Evolutionary conservation across 202 grass and related monocot species (phyloP).

Genomic region (Brachypodium distachyon): DNA sequence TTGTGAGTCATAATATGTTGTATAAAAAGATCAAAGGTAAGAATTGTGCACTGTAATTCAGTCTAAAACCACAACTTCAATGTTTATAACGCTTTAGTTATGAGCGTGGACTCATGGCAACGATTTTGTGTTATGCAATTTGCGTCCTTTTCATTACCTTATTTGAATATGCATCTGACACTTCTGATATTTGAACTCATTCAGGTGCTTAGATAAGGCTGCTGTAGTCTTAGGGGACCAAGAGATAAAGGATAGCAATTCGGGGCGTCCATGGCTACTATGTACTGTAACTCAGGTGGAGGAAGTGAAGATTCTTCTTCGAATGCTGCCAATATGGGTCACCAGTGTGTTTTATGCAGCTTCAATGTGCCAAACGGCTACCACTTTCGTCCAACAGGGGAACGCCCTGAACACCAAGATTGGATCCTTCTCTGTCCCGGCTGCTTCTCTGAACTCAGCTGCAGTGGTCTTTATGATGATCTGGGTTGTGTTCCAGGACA

Average conservation of each 20-base stretch:
- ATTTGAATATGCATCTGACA: background rate
- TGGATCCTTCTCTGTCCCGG: conserved; percentile 63
- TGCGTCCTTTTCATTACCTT: background rate
- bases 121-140: background rate
- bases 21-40: background rate
- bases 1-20: background rate
- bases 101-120: background rate
- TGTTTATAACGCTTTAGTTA: background rate
- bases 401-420: conserved; percentile 63
- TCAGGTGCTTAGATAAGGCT: conserved; percentile 88
- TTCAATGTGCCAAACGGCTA: conserved; percentile 62
- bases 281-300: conserved; percentile 78
- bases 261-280: conserved; percentile 14
- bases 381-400: conserved; percentile 84
- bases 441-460: conserved; percentile 69
- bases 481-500: conserved; percentile 67
- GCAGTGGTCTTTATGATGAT: conserved; percentile 79
- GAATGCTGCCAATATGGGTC: conserved; percentile 81
- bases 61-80: background rate
- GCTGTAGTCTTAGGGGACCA: conserved; percentile 45
- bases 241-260: conserved; percentile 19
- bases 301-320: conserved; percentile 71
- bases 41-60: background rate
- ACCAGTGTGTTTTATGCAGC: conserved; percentile 65
- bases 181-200: background rate